Percentiles rank a stretch among this genome's conserved stretches.
These are phyloP conservation scores for Candida quercuum DNA, from an alignment of 805 yeast genomes.

Conservation along the genomic window DNA sequence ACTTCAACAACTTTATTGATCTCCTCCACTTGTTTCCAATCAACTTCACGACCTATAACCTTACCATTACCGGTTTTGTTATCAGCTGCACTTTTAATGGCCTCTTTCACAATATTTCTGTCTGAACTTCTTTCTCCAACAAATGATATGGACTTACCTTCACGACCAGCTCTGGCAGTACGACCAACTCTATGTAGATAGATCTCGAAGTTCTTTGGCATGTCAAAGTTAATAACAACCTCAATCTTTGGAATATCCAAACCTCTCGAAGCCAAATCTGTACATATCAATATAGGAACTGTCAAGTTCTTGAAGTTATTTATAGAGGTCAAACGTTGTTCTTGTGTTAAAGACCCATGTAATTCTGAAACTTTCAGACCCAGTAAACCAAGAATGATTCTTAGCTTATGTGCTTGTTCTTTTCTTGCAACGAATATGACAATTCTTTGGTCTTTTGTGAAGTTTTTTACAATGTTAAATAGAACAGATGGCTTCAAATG, in stretches of 20 bases:
- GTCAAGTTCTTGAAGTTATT: constrained; percentile 74
- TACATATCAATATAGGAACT: constrained; percentile 88
- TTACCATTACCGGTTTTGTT: constrained; percentile 38
- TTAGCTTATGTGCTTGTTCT: constrained; percentile 81
- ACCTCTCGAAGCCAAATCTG: constrained; percentile 99
- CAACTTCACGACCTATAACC: constrained; percentile 86
- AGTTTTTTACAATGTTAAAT: constrained; percentile 59
- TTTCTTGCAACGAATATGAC: constrained; percentile 92
- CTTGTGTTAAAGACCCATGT: constrained; percentile 83
- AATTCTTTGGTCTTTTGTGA: constrained; percentile 62
- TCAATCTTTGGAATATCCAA: constrained; percentile 98
- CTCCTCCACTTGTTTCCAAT: constrained; percentile 79
- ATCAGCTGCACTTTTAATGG: constrained; percentile 62
- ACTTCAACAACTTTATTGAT: constrained; percentile 55
- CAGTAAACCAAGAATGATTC: constrained; percentile 68
- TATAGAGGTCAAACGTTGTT: constrained; percentile 84
- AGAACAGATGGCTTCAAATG: constrained; percentile 77
- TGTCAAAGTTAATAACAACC: constrained; percentile 88
- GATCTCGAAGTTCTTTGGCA: constrained; percentile 90
- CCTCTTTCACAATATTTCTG: constrained; percentile 85
- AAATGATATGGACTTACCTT: constrained; percentile 87
- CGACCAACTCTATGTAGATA: constrained; percentile 98
- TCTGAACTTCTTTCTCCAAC: constrained; percentile 91
- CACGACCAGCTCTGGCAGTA: constrained; percentile 98
- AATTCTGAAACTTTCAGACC: constrained; percentile 77